A percentile compares a stretch with the other conserved stretches of the same genome.
Conservation (phyloP, 768 basidiomycete genomes). For the Xerocomus potaroensis region DNA sequence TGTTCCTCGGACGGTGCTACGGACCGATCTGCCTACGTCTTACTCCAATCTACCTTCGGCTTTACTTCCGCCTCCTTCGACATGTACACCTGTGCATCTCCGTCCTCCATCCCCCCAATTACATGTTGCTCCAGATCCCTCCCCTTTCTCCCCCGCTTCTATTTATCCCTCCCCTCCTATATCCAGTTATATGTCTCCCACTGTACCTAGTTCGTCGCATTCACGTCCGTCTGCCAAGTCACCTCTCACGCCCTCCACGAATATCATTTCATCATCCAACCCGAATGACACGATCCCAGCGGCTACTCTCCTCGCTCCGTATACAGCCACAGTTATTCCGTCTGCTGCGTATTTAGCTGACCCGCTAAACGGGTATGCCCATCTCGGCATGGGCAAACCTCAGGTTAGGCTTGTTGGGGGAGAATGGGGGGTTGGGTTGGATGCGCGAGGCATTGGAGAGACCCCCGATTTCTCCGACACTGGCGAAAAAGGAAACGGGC, state of each 20-base stretch:
- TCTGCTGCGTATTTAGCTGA: slow-evolving; percentile 68
- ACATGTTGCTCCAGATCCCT: slow-evolving; percentile 21
- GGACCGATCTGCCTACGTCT: slow-evolving; percentile 9
- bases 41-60: slow-evolving; percentile 5
- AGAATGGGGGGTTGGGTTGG: slow-evolving; percentile 75
- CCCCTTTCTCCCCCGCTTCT: slow-evolving; percentile 17
- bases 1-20: slow-evolving; percentile 24
- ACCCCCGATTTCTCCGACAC: slow-evolving; percentile 25
- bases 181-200: slow-evolving; percentile 20
- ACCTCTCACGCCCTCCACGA: slow-evolving; percentile 34
- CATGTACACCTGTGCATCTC: slow-evolving; percentile 24
- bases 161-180: slow-evolving; percentile 25
- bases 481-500: not conserved
- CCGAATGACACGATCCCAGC: slow-evolving; percentile 55
- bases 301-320: slow-evolving; percentile 57
- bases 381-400: slow-evolving; percentile 78
- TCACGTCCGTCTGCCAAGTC: slow-evolving; percentile 16
- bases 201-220: slow-evolving; percentile 20
- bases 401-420: slow-evolving; percentile 76
- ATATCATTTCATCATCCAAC: slow-evolving; percentile 38
- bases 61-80: slow-evolving; percentile 3
- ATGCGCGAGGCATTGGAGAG: slow-evolving; percentile 68
- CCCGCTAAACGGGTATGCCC: slow-evolving; percentile 83
- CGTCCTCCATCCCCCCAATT: slow-evolving; percentile 29
- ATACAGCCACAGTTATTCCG: slow-evolving; percentile 59